Evolutionary conservation across 352 stramenopile species (phyloP), one percentile per base, ranked within the genome.

Genomic region (Nothophytophthora sp.): DNA sequence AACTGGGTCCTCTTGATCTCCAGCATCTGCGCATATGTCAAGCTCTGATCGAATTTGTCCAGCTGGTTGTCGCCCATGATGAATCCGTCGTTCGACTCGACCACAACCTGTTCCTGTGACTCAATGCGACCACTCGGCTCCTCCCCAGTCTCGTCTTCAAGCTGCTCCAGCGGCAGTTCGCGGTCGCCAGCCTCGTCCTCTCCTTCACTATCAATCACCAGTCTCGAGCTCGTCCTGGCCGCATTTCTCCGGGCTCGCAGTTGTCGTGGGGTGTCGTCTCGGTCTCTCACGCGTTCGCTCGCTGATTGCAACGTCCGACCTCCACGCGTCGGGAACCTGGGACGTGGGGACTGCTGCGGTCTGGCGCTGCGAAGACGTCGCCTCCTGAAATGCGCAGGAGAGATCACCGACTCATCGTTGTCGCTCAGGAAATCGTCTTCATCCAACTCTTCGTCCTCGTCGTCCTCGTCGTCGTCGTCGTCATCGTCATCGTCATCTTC

Each of bases 51-150:
- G 47, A 95, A 95, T 38, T 75, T 74, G 68, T 95, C 85, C 11
- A 86, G 51, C 24, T 90, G 80, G 40, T 93, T 95, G 41, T 89
- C 78, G 3, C 69, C 76, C 67, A 95, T 86, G 53, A 91, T 86
- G 28, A 92, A 74, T 0, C 81, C 84, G 50, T 95, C 81, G 37
- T 90, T 92, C 12, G 75, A 90, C 55, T 93, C 85, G 4, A 92
- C 76, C 6, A 92, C 74, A 15, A 91, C 80, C 19, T 58, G 35
- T 23, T 55, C 63, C 11, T 77, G 66, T 24, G 25, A 36, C 42
- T 55, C 38, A 13, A 33, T 12, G 27, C 23, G 23, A 15, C 35
- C 41, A 30, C 44, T 57, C 5, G 28, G 29, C 13, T 60, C 60
- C 8, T 25, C 43, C 8, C 42, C 22, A 51, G 22, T 19, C 22